Base-by-base conservation (phyloP, 176 grass and related monocot species). In the Zoysia japonica region DNA sequence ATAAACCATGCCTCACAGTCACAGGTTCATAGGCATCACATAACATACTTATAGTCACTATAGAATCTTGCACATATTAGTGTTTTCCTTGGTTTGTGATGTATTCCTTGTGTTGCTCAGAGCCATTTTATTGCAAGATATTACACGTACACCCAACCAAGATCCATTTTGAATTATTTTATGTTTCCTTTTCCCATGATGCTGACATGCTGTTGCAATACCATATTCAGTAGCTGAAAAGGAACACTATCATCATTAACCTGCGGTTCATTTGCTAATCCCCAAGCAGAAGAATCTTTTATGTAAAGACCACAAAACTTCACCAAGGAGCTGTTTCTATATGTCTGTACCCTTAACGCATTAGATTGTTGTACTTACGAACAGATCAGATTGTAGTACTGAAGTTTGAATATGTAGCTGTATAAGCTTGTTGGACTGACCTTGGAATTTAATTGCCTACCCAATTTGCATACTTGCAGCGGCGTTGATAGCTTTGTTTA, bases 131-230 rank as follows among this genome's bases (percentile, higher is more conserved):
- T 77, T 1, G 2, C 20, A 55, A 14, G 9, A 53, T 17, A 43
- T 3, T 19, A 37, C 8, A 16, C 62, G 48, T 42, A 47, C 6
- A 2, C 15, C 1, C 1, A 53, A 39, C n/a, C 65, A 47, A 69
- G 41, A 68, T 69, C 19, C 2, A 16, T 68, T 37, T 46, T 17
- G 19, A 12, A 5, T 63, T 80, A 9, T 59, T 59, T 57, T 47
- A 39, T 70, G 42, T 70, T 70, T 14, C 11, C 3, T 68, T 68
- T 80, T 80, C 4, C 19, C 20, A 70, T 38, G 49, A 68, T 35
- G 38, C 38, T 56, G 52, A 54, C 55, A 68, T 35, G 38, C 38
- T 56, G 52, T 67, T 68, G 54, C 10, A 67, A 43, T 10, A 14
- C 6, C 48, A 10, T 53, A 28, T 78, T 10, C 11, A 43, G 37